Conservation (phyloP, 2,329 filamentous ascomycete genomes). For the Colletotrichum truncatum region DNA sequence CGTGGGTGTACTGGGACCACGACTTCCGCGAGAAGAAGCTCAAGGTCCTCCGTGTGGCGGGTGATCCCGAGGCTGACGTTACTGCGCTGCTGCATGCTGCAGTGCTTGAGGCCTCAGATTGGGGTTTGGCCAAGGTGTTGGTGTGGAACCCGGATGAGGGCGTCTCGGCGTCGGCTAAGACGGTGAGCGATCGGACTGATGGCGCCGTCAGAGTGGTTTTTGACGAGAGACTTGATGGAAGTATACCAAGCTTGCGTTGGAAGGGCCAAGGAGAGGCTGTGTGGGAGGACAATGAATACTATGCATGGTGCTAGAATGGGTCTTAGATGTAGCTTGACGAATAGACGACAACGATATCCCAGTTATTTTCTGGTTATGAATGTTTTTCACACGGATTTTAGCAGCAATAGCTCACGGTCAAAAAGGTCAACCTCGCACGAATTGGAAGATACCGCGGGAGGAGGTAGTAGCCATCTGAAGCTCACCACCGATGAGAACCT, state of each 20-base stretch:
- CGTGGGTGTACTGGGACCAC: conserved; percentile 47
- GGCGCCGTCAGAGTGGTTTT: conserved; percentile 37
- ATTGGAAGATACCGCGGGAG: too few species aligned
- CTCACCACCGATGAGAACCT: too few species aligned
- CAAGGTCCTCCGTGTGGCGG: conserved; percentile 38
- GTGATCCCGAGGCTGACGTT: conserved; percentile 36
- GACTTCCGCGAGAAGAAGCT: conserved; percentile 43
- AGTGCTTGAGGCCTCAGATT: conserved; percentile 41
- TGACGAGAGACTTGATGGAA: conserved; percentile 40
- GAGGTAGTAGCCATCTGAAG: too few species aligned
- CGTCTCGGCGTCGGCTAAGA: conserved; percentile 38
- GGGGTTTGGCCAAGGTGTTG: conserved; percentile 43
- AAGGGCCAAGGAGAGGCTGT: conserved; percentile 38
- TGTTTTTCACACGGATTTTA: too few species aligned
- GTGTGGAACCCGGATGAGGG: conserved; percentile 46
- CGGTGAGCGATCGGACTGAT: conserved; percentile 49
- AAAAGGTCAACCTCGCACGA: too few species aligned
- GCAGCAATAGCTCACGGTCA: too few species aligned
- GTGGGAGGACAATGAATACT: conserved; percentile 41
- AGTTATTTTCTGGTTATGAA: too few species aligned
- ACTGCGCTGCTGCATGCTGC: conserved; percentile 43
- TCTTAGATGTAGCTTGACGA: neutral
- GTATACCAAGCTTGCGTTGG: conserved; percentile 47
- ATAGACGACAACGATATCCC: neutral
- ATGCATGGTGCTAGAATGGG: conserved; percentile 35